Percentiles rank a stretch among this genome's conserved stretches.
Conservation (phyloP, 202 grass and related monocot species). For the Tripidium arundinaceum region DNA sequence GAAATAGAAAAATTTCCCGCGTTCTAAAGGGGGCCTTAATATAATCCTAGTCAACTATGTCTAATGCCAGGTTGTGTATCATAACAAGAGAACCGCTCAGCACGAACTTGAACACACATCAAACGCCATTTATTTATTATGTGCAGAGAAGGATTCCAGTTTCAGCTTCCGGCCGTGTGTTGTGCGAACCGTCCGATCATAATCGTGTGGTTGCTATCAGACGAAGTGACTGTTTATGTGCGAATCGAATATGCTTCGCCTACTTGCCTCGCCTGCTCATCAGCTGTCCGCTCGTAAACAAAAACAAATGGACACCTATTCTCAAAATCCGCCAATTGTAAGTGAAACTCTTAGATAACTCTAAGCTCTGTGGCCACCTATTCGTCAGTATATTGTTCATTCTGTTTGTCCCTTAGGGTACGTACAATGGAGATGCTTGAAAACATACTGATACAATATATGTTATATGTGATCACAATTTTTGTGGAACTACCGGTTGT, state of each 20-base stretch:
- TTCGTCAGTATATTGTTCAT: background rate
- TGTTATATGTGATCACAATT: background rate
- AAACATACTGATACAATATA: background rate
- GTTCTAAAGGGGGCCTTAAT: too few relatives aligned
- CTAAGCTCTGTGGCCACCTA: background rate
- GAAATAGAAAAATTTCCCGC: too few relatives aligned
- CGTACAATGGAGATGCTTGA: background rate
- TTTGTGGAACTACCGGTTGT: background rate
- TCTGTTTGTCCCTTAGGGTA: background rate
- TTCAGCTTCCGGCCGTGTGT: background rate
- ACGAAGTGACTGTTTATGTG: background rate
- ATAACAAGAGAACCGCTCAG: background rate
- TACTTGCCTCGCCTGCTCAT: background rate
- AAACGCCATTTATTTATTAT: background rate
- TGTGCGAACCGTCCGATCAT: background rate
- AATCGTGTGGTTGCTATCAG: background rate
- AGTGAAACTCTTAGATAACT: background rate
- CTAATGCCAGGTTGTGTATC: constrained; percentile 22
- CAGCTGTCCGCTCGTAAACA: background rate
- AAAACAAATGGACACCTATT: background rate
- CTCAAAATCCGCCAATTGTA: background rate
- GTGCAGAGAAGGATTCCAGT: background rate
- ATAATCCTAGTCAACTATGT: constrained; percentile 28
- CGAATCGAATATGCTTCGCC: constrained; percentile 11
- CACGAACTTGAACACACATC: background rate